Percentiles rank a stretch among this genome's conserved stretches.
phyloP scores from a whole-genome alignment of 257 asterid species.

The Voacanga thouarsii region DNA sequence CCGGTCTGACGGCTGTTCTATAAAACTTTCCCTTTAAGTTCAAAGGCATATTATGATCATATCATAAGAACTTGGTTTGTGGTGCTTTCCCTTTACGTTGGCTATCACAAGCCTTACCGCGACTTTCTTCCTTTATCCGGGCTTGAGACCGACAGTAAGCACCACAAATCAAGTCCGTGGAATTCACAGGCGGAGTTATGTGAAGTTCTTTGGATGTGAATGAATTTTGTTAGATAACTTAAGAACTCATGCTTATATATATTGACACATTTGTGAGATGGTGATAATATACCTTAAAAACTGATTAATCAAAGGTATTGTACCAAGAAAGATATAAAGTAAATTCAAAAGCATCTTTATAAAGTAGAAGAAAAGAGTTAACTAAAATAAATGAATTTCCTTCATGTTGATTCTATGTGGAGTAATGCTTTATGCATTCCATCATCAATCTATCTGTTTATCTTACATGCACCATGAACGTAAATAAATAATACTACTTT shows the following conservation, averaged over 20 bases:
- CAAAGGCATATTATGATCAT: too few relatives aligned
- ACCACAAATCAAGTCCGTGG: too few relatives aligned
- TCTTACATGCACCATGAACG: background rate
- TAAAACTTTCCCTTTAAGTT: too few relatives aligned
- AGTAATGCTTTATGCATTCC: background rate
- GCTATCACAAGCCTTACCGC: too few relatives aligned
- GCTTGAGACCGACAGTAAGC: too few relatives aligned
- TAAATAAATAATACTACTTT: too few relatives aligned
- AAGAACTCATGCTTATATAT: background rate
- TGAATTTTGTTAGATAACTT: background rate
- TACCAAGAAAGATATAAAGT: background rate
- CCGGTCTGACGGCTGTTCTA: too few relatives aligned
- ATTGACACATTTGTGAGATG: background rate
- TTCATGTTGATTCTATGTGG: background rate
- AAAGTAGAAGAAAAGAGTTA: background rate
- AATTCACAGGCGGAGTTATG: too few relatives aligned
- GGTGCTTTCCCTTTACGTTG: too few relatives aligned
- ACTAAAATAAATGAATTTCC: background rate
- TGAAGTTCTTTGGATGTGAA: background rate
- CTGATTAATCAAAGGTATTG: background rate
- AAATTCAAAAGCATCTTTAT: background rate
- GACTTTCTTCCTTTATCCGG: too few relatives aligned
- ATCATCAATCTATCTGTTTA: background rate
- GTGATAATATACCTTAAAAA: background rate
- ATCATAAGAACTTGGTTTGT: too few relatives aligned